These are phyloP conservation scores for Plasmopara muralis DNA, from an alignment of 352 stramenopile genomes.

Conservation along the genomic window DNA sequence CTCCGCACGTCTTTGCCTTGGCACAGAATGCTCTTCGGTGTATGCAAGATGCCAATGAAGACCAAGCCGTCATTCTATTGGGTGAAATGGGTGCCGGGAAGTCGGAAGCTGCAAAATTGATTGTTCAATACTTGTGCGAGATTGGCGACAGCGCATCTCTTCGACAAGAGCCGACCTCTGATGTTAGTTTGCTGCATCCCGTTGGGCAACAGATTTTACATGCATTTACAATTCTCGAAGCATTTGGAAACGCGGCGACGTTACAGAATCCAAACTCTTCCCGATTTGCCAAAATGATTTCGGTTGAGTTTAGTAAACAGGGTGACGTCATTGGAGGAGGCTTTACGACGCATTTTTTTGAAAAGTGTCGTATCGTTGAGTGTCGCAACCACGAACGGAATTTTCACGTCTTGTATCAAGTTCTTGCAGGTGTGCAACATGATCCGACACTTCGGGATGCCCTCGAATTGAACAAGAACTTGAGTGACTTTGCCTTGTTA, in stretches of 20 bases:
- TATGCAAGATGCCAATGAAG: constrained; percentile 74
- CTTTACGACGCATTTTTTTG: constrained; percentile 78
- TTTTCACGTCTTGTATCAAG: constrained; percentile 93
- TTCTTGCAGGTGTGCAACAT: constrained; percentile 70
- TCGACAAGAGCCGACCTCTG: constrained; percentile 30
- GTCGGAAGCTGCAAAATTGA: constrained; percentile 72
- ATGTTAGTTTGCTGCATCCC: constrained; percentile 51
- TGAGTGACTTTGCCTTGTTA: constrained; percentile 55
- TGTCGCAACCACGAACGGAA: constrained; percentile 77
- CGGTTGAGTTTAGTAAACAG: constrained; percentile 73
- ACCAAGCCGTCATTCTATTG: constrained; percentile 71
- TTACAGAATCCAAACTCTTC: constrained; percentile 66
- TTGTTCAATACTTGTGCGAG: constrained; percentile 80
- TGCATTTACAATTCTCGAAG: constrained; percentile 71
- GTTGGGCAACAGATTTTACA: constrained; percentile 80
- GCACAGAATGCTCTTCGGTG: constrained; percentile 69
- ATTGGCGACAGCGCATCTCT: constrained; percentile 51
- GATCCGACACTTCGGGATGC: constrained; percentile 60
- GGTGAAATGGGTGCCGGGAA: constrained; percentile 72
- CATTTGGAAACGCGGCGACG: constrained; percentile 62
- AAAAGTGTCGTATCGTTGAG: constrained; percentile 79
- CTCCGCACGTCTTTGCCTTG: constrained; percentile 70
- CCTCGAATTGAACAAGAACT: constrained; percentile 52
- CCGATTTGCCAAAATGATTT: constrained; percentile 79
- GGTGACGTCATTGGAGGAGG: constrained; percentile 71